Evolutionary conservation across 805 yeast species (phyloP).

Genomic region (Candida wancherniae): DNA sequence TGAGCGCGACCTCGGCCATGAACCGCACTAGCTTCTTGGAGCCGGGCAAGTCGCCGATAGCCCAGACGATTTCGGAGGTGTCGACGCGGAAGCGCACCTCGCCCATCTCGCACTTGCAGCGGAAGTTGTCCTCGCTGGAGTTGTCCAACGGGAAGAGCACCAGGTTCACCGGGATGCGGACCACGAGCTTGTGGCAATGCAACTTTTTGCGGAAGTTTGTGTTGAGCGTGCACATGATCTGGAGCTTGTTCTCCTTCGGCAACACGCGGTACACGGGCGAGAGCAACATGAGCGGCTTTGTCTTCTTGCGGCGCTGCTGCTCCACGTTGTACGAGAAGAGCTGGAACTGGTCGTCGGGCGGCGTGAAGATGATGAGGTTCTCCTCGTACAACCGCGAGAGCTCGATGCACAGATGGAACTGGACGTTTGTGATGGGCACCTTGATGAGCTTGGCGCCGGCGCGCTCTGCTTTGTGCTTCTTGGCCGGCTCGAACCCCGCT

Average conservation of each 20-base stretch:
- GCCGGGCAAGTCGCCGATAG: constrained; percentile 62
- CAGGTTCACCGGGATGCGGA: constrained; percentile 34
- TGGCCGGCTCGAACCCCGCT: background rate
- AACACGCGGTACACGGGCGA: constrained; percentile 31
- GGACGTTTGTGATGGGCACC: constrained; percentile 36
- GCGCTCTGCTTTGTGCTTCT: no score
- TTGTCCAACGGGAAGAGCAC: constrained; percentile 24
- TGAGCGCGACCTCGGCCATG: constrained; percentile 46
- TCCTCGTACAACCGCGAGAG: constrained; percentile 60
- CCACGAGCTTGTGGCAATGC: constrained; percentile 27
- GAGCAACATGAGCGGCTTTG: constrained; percentile 42
- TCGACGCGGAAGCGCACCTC: constrained; percentile 69
- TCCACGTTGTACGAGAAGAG: constrained; percentile 40
- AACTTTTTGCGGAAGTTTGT: constrained; percentile 33
- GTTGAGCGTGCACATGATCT: constrained; percentile 30
- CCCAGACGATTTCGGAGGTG: constrained; percentile 67
- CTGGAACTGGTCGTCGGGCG: constrained; percentile 62
- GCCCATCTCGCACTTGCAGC: constrained; percentile 61
- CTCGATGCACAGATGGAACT: constrained; percentile 66
- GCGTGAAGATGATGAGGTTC: constrained; percentile 71
- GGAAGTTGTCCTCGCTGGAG: constrained; percentile 10
- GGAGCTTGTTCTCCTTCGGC: constrained; percentile 21
- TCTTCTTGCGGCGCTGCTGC: constrained; percentile 32
- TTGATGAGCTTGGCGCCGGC: constrained; percentile 5
- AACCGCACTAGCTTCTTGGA: constrained; percentile 43